Evolutionary conservation across 371 early-diverging fungal genomes (phyloP), one percentile per base, ranked within the genome.

Genomic region (Lichtheimia corymbifera): DNA sequence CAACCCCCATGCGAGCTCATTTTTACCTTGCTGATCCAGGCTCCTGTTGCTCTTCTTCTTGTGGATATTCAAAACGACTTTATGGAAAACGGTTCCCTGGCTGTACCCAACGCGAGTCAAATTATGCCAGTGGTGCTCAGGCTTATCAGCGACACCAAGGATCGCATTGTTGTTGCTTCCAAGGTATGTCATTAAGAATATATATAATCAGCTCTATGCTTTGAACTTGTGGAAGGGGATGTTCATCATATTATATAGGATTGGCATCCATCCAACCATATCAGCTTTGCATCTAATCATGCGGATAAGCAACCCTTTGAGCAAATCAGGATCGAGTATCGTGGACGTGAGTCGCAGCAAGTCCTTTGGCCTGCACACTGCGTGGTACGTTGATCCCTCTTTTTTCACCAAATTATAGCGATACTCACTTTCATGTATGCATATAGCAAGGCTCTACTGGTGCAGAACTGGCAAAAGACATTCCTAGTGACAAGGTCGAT

Each of bases 41-140:
- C 24, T 27, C 17, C 45, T 15, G 57, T 56, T 47, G 80, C 80
- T 1, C 63, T 80, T 20, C 58, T 80, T 24, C 25, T 80, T 20
- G 77, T 80, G 2, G 80, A 80, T 57, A 65, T 80, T 43, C 80
- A 80, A 44, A 62, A 76, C 50, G 80, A 80, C 55, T 80, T 80
- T 50, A 57, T 80, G 15, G 77, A 80, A 50, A 42, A 54, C 0
- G 80, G 80, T 1, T 67, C 77, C 24, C 53, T 80, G 5, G 66
- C 71, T 13, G 75, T 80, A 40, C 58, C 71, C 17, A 40, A 69
- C 4, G 72, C 75, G 15, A 64, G 65, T 0, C 27, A 60, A 13
- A 74, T 76, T 27, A 20, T 80, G 7, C 59, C 71, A 0, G 59
- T 53, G 3, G 73, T 80, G 0, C 66, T 65, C 30, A 40, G 63